These are phyloP conservation scores for Suillus discolor DNA, from an alignment of 768 basidiomycete genomes.

Conservation along the genomic window DNA sequence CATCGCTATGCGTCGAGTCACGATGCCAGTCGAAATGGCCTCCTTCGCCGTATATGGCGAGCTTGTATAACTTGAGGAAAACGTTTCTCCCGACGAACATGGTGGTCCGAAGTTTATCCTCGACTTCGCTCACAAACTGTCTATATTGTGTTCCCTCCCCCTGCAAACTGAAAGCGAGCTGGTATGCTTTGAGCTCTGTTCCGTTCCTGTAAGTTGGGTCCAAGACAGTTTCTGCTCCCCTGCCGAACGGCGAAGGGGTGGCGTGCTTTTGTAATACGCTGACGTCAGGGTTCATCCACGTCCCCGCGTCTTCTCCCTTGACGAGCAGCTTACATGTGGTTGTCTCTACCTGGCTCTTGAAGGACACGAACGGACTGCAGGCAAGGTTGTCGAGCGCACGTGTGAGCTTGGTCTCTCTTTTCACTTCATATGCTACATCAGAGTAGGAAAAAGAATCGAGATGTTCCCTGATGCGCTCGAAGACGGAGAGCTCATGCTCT, in stretches of 20 bases:
- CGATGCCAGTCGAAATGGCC: slow-evolving; percentile 5
- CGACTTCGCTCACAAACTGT: neutral
- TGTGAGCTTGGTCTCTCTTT: neutral
- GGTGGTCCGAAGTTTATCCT: neutral
- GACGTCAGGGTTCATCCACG: neutral
- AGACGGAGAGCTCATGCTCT: neutral
- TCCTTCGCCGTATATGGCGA: neutral
- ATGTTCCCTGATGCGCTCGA: neutral
- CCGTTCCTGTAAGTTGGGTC: neutral
- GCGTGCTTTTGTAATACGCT: neutral
- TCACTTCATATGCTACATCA: neutral
- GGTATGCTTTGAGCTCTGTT: neutral
- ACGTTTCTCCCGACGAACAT: neutral
- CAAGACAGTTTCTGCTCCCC: neutral
- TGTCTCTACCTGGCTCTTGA: neutral
- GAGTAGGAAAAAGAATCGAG: neutral
- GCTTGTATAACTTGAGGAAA: neutral
- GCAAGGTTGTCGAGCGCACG: neutral
- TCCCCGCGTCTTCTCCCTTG: neutral
- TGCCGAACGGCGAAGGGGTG: neutral
- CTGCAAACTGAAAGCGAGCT: neutral
- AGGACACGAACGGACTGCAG: neutral
- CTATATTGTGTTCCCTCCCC: fast-evolving
- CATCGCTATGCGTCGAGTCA: neutral
- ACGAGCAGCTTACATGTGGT: neutral